These are phyloP conservation scores for Saccharomycopsis sp. DNA, from an alignment of 805 yeast species.

Conservation along the genomic window DNA sequence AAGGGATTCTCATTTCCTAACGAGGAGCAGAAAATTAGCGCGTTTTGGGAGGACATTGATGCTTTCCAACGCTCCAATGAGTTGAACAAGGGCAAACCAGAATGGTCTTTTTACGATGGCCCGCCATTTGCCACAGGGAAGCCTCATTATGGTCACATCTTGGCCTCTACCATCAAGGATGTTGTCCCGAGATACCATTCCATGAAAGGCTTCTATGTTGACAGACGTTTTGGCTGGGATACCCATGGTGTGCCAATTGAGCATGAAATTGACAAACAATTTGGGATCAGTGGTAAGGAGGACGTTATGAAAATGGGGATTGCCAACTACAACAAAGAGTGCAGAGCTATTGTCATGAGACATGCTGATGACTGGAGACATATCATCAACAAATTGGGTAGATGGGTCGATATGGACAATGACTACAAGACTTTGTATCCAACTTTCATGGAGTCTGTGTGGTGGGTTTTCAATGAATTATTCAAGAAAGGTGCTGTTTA, in stretches of 20 bases:
- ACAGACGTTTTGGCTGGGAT: conserved; percentile 99
- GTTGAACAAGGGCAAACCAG: conserved; percentile 75
- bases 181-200: conserved; percentile 96
- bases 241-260: conserved; percentile 98
- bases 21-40: conserved; percentile 79
- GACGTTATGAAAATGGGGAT: conserved; percentile 94
- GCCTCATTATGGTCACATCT: conserved; percentile 96
- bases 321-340: conserved; percentile 86
- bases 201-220: conserved; percentile 94
- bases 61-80: conserved; percentile 88
- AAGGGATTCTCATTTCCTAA: conserved; percentile 61
- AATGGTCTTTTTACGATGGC: conserved; percentile 93
- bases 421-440: conserved; percentile 97
- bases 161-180: conserved; percentile 95
- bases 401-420: conserved; percentile 99
- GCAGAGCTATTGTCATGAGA: conserved; percentile 95
- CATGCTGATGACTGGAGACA: conserved; percentile 92
- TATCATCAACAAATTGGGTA: conserved; percentile 88
- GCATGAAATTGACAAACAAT: conserved; percentile 96
- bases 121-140: conserved; percentile 99
- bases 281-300: conserved; percentile 85
- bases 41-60: conserved; percentile 80
- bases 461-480: conserved; percentile 97
- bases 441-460: conserved; percentile 91
- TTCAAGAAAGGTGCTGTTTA: conserved; percentile 82